phyloP scores from a whole-genome alignment of 148 eudicot species.

The Rhododendron ferrugineum region DNA sequence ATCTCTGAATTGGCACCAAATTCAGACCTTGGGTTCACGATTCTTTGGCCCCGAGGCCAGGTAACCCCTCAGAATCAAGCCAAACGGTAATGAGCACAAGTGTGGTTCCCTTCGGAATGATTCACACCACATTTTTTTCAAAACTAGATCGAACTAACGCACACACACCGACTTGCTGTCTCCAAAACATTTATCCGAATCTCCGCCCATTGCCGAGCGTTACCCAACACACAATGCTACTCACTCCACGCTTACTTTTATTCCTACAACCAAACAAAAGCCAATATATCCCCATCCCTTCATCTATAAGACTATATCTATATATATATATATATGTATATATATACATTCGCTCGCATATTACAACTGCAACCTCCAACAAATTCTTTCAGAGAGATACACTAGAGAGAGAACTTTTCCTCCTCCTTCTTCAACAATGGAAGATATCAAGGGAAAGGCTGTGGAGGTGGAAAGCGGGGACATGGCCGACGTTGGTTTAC shows the following conservation, averaged over 20 bases:
- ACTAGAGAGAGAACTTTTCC: background rate
- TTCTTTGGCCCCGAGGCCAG: background rate
- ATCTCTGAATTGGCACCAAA: background rate
- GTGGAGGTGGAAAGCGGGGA: background rate
- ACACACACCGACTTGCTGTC: no score
- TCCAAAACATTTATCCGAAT: background rate
- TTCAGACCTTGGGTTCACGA: background rate
- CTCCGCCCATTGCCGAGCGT: background rate
- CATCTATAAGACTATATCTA: background rate
- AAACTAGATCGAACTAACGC: background rate
- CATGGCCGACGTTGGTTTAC: background rate
- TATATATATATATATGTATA: background rate
- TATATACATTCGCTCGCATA: background rate
- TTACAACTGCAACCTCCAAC: background rate
- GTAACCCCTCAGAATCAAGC: background rate
- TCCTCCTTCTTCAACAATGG: background rate
- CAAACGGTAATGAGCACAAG: background rate
- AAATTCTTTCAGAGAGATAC: background rate
- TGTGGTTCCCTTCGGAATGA: background rate
- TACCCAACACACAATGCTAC: background rate
- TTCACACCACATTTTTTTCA: background rate
- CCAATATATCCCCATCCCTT: background rate
- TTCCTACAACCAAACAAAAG: background rate
- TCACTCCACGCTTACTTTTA: background rate
- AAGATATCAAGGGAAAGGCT: background rate